These are phyloP conservation scores for Curvularia sp. DNA, from an alignment of 2,329 filamentous ascomycete genomes.

Conservation along the genomic window DNA sequence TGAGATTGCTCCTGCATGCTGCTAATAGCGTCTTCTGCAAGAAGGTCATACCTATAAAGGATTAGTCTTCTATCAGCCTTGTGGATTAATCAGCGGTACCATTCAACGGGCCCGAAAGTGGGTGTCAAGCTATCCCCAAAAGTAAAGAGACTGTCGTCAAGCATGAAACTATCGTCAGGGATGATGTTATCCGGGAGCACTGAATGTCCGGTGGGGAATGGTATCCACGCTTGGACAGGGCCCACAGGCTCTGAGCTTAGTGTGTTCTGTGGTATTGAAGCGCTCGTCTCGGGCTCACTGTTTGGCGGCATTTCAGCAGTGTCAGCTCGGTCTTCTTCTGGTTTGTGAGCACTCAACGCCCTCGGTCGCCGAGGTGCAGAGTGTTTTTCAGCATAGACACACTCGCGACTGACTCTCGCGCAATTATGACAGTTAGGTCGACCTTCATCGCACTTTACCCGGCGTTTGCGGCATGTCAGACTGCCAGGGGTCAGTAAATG, in stretches of 20 bases:
- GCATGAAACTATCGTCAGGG: slow-evolving; percentile 34
- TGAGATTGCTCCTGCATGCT: slow-evolving; percentile 44
- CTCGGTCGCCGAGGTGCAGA: slow-evolving; percentile 16
- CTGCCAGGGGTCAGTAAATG: slow-evolving; percentile 31
- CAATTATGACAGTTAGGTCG: slow-evolving; percentile 55
- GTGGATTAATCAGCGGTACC: slow-evolving; percentile 30
- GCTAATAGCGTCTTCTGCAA: slow-evolving; percentile 53
- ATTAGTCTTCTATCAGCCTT: slow-evolving; percentile 1
- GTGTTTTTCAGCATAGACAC: slow-evolving; percentile 44
- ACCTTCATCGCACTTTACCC: slow-evolving; percentile 60
- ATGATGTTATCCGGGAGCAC: slow-evolving; percentile 26
- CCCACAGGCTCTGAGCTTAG: slow-evolving; percentile 19
- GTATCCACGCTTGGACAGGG: slow-evolving; percentile 23
- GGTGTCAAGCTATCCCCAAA: slow-evolving; percentile 40
- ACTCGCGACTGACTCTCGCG: slow-evolving; percentile 51
- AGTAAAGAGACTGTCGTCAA: slow-evolving; percentile 37
- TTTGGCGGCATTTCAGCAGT: slow-evolving; percentile 10
- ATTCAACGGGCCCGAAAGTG: slow-evolving; percentile 55
- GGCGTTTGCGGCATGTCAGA: slow-evolving; percentile 55
- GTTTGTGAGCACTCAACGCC: slow-evolving; percentile 22
- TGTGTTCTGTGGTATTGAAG: slow-evolving; percentile 2
- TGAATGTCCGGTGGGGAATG: slow-evolving; percentile 22
- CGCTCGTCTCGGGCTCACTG: slow-evolving; percentile 5
- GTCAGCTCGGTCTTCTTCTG: slow-evolving; percentile 14
- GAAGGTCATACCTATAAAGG: slow-evolving; percentile 50